A percentile compares a stretch with the other conserved stretches of the same genome.
phyloP scores from a whole-genome alignment of 805 yeast genomes.

The Ogataea pini region DNA sequence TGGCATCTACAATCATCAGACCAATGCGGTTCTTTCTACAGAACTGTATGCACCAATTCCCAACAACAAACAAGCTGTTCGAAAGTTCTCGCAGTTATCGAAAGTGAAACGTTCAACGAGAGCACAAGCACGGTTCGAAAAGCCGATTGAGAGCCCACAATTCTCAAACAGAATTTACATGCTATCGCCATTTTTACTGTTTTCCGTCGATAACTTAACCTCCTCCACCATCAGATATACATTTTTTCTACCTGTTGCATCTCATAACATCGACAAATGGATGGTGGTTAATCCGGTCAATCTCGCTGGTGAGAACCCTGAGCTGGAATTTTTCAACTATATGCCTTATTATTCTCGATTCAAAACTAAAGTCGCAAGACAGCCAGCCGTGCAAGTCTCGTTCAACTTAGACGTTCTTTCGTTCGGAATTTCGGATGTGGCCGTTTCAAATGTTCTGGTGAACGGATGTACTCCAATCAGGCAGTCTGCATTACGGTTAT shows the following conservation, averaged over 20 bases:
- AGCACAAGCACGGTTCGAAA: constrained; percentile 2
- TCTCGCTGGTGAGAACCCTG: background rate
- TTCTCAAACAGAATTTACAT: constrained; percentile 14
- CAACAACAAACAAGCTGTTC: background rate
- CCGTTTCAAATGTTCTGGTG: constrained; percentile 7
- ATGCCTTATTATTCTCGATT: constrained; percentile 15
- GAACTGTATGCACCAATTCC: constrained; percentile 21
- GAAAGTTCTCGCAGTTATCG: constrained; percentile 4
- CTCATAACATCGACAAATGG: constrained; percentile 14
- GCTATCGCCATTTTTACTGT: constrained; percentile 23
- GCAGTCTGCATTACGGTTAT: constrained; percentile 1
- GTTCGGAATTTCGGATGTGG: background rate
- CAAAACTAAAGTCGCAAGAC: constrained; percentile 8
- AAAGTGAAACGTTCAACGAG: background rate
- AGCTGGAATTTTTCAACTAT: constrained; percentile 3
- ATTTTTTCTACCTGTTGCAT: constrained; percentile 31
- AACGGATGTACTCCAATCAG: constrained; percentile 9
- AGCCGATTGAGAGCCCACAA: constrained; percentile 3
- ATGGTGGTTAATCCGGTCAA: constrained; percentile 22
- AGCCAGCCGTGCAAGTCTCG: constrained; percentile 13
- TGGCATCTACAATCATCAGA: constrained; percentile 18
- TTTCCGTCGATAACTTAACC: constrained; percentile 23
- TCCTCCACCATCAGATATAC: constrained; percentile 20
- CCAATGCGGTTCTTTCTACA: constrained; percentile 32
- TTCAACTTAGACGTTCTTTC: constrained; percentile 12